Conservation (phyloP, 2,329 filamentous ascomycete species). For the Botryotinia narcissicola region DNA sequence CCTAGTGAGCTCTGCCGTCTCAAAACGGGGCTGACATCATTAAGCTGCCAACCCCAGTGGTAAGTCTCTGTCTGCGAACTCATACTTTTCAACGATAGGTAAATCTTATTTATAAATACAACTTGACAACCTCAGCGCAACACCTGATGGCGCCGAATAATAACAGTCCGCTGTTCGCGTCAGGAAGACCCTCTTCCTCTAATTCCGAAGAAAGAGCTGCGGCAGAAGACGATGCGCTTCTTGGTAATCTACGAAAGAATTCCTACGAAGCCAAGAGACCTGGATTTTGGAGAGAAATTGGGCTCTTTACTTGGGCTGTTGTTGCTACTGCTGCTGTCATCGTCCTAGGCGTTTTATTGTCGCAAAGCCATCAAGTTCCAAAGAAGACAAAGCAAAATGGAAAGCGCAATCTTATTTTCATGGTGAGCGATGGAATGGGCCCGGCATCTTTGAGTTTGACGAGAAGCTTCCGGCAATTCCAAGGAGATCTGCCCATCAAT, state of each 20-base stretch:
- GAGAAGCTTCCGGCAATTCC: slow-evolving; percentile 78
- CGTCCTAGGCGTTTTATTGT: slow-evolving; percentile 76
- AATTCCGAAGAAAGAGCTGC: slow-evolving; percentile 53
- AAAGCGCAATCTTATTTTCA: slow-evolving; percentile 95
- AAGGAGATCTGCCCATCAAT: slow-evolving; percentile 66
- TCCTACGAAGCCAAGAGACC: slow-evolving; percentile 41
- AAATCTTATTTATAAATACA: background rate
- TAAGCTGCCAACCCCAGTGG: background rate
- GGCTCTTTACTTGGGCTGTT: slow-evolving; percentile 79
- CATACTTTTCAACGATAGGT: background rate
- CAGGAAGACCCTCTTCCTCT: slow-evolving; percentile 52
- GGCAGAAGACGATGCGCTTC: slow-evolving; percentile 43
- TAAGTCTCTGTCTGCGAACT: background rate
- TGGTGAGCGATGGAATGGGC: slow-evolving; percentile 99
- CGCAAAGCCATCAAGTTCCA: slow-evolving; percentile 52
- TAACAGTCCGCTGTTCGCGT: slow-evolving; percentile 36
- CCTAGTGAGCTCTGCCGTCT: slow-evolving; percentile 18
- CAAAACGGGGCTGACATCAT: background rate
- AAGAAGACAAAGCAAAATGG: slow-evolving; percentile 44
- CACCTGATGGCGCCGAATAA: slow-evolving; percentile 27
- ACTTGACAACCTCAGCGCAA: background rate
- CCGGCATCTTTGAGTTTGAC: slow-evolving; percentile 87
- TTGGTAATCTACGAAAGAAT: slow-evolving; percentile 36
- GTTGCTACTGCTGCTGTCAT: slow-evolving; percentile 76
- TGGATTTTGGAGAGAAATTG: slow-evolving; percentile 67